phyloP scores from a whole-genome alignment of 805 yeast genomes.

The Priceomyces medius region DNA sequence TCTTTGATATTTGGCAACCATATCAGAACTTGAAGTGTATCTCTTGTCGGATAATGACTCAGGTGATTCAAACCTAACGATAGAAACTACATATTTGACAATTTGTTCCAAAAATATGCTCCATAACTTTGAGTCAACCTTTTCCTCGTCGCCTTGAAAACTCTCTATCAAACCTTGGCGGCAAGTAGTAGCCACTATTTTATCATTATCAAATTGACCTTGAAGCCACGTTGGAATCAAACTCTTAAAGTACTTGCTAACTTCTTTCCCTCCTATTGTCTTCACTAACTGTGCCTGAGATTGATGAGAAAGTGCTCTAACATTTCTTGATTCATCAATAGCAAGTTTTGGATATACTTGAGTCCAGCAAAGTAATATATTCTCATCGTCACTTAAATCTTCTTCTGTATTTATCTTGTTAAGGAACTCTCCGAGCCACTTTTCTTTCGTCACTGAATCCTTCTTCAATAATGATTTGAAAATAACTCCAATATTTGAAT shows the following conservation, averaged over 20 bases:
- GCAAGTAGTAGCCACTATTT: conserved; percentile 54
- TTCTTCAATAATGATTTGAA: conserved; percentile 76
- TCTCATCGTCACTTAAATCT: conserved; percentile 41
- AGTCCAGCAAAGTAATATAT: conserved; percentile 64
- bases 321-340: conserved; percentile 64
- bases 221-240: conserved; percentile 71
- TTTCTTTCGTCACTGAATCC: conserved; percentile 83
- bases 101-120: conserved; percentile 55
- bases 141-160: conserved; percentile 54
- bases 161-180: conserved; percentile 46
- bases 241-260: conserved; percentile 65
- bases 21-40: conserved; percentile 63
- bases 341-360: conserved; percentile 81
- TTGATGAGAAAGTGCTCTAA: conserved; percentile 62
- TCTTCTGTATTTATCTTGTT: conserved; percentile 30
- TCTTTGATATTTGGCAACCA: conserved; percentile 61
- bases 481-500: conserved; percentile 56
- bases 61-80: conserved; percentile 54
- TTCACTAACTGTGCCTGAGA: conserved; percentile 50
- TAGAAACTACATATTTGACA: conserved; percentile 51
- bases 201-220: conserved; percentile 71
- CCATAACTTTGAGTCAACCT: conserved; percentile 56
- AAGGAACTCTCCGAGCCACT: conserved; percentile 58
- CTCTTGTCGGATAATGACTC: conserved; percentile 75
- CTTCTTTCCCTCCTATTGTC: conserved; percentile 55